These are phyloP conservation scores for Aphanoascus verrucosus DNA, from an alignment of 2,329 filamentous ascomycete genomes.

Conservation along the genomic window DNA sequence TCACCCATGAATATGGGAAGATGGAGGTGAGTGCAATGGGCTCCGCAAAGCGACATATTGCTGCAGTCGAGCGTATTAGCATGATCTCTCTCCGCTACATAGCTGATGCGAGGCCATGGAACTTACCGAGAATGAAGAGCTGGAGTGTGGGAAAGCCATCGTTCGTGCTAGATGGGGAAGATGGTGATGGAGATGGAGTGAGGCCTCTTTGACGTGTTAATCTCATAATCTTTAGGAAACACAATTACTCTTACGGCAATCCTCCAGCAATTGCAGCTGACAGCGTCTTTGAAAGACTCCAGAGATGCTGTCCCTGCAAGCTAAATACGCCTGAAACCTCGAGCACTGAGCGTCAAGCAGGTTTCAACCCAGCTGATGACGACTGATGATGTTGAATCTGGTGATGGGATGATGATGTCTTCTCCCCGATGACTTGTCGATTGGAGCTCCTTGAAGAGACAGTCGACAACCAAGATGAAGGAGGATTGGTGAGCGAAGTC, in stretches of 20 bases:
- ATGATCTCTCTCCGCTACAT: not conserved
- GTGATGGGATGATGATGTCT: not conserved
- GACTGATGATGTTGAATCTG: not conserved
- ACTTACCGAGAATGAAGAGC: slow-evolving; percentile 71
- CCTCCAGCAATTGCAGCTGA: slow-evolving; percentile 16
- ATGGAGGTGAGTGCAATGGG: slow-evolving; percentile 88
- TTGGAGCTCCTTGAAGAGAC: not conserved
- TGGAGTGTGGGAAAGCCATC: slow-evolving; percentile 72
- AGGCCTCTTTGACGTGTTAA: slow-evolving; percentile 45
- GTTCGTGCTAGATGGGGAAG: slow-evolving; percentile 45
- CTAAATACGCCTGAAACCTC: not conserved
- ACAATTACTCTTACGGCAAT: slow-evolving; percentile 44
- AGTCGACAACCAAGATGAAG: not conserved
- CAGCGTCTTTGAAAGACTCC: not conserved
- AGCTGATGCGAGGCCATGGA: not conserved
- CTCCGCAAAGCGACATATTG: slow-evolving; percentile 84
- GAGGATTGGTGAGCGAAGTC: too few species aligned
- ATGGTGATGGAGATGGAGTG: slow-evolving; percentile 21
- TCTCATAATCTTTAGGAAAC: slow-evolving; percentile 44
- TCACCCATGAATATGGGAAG: slow-evolving; percentile 81
- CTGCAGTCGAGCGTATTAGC: slow-evolving; percentile 36
- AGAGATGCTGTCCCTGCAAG: slow-evolving; percentile 1
- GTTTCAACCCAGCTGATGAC: slow-evolving; percentile 12
- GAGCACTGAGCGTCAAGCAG: slow-evolving; percentile 4
- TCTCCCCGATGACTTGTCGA: not conserved